Evolutionary conservation across 106 monocot species (phyloP).

Genomic region (Dendrobium huoshanense): DNA sequence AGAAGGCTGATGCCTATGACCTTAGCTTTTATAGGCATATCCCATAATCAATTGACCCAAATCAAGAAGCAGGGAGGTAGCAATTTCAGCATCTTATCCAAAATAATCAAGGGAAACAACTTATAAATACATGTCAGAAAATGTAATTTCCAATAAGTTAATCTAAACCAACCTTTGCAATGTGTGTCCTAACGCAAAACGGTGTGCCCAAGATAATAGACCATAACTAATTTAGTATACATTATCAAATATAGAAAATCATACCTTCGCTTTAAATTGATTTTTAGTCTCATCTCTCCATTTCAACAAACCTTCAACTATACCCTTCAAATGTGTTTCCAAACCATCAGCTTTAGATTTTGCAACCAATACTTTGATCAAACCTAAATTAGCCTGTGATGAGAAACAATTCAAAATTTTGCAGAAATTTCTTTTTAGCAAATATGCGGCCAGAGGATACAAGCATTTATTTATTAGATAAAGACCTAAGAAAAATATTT

Average conservation of each 20-base stretch:
- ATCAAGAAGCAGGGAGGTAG: background rate
- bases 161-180: background rate
- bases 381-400: conserved; percentile 82
- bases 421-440: background rate
- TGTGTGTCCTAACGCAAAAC: background rate
- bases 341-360: conserved; percentile 70
- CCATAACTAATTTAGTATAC: background rate
- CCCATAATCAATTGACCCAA: background rate
- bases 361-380: conserved; percentile 84
- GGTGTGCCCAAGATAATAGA: background rate
- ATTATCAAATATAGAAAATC: background rate
- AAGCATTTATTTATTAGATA: background rate
- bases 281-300: conserved; percentile 81
- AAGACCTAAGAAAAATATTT: background rate
- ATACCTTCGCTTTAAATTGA: conserved; percentile 92
- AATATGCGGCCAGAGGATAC: background rate
- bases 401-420: background rate
- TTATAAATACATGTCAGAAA: background rate
- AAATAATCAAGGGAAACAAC: background rate
- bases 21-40: background rate
- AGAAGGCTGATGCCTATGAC: too few relatives aligned
- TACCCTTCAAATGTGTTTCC: conserved; percentile 57
- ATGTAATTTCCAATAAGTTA: background rate
- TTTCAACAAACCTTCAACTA: conserved; percentile 79
- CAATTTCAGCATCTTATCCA: background rate